Base-by-base conservation (phyloP, 305 asterid genomes). In the Fraxinus xanthoxyloides region DNA sequence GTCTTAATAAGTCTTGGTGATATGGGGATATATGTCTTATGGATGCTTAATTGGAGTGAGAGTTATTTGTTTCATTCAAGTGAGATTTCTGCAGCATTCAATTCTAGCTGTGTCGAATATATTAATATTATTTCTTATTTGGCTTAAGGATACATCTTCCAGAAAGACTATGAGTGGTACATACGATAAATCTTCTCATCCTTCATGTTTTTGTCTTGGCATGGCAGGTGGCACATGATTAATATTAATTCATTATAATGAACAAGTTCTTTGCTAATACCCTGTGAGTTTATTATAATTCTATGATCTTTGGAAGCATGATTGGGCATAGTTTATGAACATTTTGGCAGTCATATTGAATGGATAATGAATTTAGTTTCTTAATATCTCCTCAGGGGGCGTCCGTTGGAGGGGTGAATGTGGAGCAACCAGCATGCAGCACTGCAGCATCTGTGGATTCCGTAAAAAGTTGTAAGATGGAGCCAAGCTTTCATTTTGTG, bases 391-490 rank as follows among this genome's bases (percentile, higher is more conserved):
- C 40, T 26, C 74, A 89, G 93, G 90, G 85, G n/a, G 84, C 90
- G 30, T 80, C 91, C 2, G 76, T 79, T 75, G 89, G 88, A 72
- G 83, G 85, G 82, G 78, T 24, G 40, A 85, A 88, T 24, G 77
- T 77, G 46, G 81, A 81, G 90, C 93, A 85, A 63, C 89, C 92
- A 79, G 90, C 94, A 77, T 85, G 89, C 82, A 92, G 93, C 91
- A 90, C 86, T 77, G 92, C 87, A 70, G 90, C 89, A 81, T 92
- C 94, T 79, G 92, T 87, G 24, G 97, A 92, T 82, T 92, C 97
- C 15, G 54, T 84, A 38, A 72, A 87, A 51, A 92, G 94, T 90
- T 88, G 91, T 77, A 89, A 86, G 84, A 91, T 92, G 4, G 97
- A 92, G 34, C 89, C 97, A 79, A 90, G 86, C 87, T 35, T 85